These are phyloP conservation scores for Citrullus colocynthis DNA, from an alignment of 306 rosid genomes.

Conservation along the genomic window DNA sequence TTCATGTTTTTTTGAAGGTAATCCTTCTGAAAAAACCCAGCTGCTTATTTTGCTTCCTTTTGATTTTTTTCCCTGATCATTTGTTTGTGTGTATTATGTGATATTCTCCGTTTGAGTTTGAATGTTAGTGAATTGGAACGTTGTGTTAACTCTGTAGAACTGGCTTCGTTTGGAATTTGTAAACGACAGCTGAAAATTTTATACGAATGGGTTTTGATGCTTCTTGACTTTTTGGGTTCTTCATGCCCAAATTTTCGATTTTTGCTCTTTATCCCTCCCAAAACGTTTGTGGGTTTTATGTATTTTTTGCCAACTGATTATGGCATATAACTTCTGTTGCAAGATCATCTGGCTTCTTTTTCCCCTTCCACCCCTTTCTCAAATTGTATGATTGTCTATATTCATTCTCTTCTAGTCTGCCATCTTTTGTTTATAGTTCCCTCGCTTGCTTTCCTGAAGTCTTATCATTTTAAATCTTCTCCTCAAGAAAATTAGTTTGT, in stretches of 20 bases:
- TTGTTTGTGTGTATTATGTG: background rate
- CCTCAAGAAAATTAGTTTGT: background rate
- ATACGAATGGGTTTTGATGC: background rate
- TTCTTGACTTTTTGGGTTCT: background rate
- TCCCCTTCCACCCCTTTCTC: background rate
- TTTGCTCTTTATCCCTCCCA: background rate
- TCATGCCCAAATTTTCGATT: background rate
- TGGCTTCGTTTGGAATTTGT: background rate
- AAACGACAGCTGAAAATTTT: background rate
- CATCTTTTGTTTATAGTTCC: background rate
- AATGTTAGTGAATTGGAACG: background rate
- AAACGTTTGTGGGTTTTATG: background rate
- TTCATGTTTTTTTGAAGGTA: constrained; percentile 2
- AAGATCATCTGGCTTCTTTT: background rate
- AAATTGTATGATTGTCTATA: background rate
- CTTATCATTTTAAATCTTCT: background rate
- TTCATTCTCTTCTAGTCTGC: background rate
- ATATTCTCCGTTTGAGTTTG: background rate
- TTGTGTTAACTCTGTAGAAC: background rate
- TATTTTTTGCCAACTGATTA: background rate
- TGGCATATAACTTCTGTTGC: background rate
- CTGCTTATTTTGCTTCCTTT: background rate
- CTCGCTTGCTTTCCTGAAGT: background rate
- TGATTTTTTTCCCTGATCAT: background rate
- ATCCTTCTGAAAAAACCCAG: background rate